Percentiles rank a stretch among this genome's conserved stretches.
Conservation (phyloP, 2,329 filamentous ascomycete species). For the Colletotrichum sp. region DNA sequence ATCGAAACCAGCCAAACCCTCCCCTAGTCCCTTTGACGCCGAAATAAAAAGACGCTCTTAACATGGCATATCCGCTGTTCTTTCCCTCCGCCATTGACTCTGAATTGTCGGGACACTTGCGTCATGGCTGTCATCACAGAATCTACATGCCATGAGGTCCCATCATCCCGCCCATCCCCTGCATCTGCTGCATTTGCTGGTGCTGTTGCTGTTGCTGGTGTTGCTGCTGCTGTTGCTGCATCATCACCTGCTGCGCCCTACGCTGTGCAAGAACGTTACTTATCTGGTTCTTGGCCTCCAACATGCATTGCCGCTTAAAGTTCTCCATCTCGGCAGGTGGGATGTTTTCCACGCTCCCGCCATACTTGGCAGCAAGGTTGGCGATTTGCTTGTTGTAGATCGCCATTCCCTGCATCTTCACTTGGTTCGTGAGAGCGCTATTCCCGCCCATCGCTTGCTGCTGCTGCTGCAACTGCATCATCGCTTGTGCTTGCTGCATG, state of each 20-base stretch:
- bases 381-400: constrained; percentile 46
- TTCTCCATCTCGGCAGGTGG: constrained; percentile 50
- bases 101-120: background rate
- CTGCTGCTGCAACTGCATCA: constrained; percentile 38
- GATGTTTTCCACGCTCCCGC: constrained; percentile 45
- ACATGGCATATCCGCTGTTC: background rate
- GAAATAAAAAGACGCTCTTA: constrained; percentile 8
- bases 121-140: background rate
- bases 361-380: constrained; percentile 39
- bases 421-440: constrained; percentile 29
- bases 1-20: constrained; percentile 7
- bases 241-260: constrained; percentile 38
- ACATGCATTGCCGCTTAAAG: constrained; percentile 47
- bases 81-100: background rate
- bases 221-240: constrained; percentile 41
- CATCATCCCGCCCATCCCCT: constrained; percentile 62
- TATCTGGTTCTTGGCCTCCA: constrained; percentile 41
- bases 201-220: constrained; percentile 33
- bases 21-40: constrained; percentile 7
- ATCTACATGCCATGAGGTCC: constrained; percentile 53
- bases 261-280: constrained; percentile 36
- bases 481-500: constrained; percentile 49
- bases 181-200: constrained; percentile 40
- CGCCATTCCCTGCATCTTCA: constrained; percentile 37
- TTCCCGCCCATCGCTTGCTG: constrained; percentile 38